A percentile compares a stretch with the other conserved stretches of the same genome.
phyloP scores from a whole-genome alignment of 2,329 filamentous ascomycete genomes.

The Aspergillus quadricinctus region DNA sequence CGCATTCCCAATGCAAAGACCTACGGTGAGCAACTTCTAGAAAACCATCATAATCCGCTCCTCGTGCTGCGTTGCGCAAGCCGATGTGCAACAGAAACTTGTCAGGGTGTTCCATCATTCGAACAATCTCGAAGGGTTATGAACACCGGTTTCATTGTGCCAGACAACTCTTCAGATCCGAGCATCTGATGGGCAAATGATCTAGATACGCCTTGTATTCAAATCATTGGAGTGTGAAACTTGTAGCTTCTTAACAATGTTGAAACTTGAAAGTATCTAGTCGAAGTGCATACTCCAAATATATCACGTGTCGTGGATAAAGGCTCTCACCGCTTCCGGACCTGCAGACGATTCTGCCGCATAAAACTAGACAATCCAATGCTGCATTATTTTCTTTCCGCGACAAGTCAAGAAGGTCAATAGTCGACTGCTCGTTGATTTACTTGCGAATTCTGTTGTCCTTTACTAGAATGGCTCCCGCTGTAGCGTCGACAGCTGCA shows the following conservation, averaged over 20 bases:
- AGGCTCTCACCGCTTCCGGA: constrained; percentile 12
- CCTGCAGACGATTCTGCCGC: constrained; percentile 15
- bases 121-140: not conserved
- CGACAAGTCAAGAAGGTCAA: not conserved
- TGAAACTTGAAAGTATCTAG: too few species aligned
- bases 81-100: not conserved
- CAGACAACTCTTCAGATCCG: not conserved
- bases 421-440: not conserved
- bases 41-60: not conserved
- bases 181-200: not conserved
- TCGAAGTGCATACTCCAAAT: not conserved
- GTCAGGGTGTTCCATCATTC: not conserved
- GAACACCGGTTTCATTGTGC: not conserved
- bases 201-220: not conserved
- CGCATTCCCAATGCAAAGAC: not conserved
- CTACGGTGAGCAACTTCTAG: not conserved
- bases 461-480: constrained; percentile 4
- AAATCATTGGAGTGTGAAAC: not conserved
- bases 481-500: constrained; percentile 16
- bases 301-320: not conserved
- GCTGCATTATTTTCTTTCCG: constrained; percentile 7
- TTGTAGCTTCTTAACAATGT: not conserved
- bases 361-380: constrained; percentile 13
- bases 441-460: not conserved
- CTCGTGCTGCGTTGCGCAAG: too few species aligned